Evolutionary conservation across 2,329 filamentous ascomycete genomes (phyloP), one percentile per base, ranked within the genome.

Genomic region (Sclerotinia minor): DNA sequence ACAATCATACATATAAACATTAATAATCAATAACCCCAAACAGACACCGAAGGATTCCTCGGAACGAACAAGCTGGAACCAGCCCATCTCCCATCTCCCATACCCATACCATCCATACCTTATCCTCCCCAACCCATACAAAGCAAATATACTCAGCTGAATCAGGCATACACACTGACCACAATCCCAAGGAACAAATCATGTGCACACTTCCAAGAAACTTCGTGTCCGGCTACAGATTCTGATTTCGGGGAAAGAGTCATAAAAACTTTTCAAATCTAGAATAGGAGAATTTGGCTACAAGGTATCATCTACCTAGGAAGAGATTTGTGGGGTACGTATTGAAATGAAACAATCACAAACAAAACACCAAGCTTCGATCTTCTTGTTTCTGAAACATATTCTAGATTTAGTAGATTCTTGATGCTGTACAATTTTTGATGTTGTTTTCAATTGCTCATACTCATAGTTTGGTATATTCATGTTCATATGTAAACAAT

Each of bases 221-320:
- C 21, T 47, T 32, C 26, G 26, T 32, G 57, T 49, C 41, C n/a
- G 21, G n/a, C 26, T 58, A 49, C 57, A 47, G 44, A n/a, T 24
- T 60, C 26, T 44, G 41, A 49, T n/a, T 35, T 60, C 58, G 58
- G 58, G 15, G 26, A 35, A 35, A 58, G 58, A 60, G 58, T 60
- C 58, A 60, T 35, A 35, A 35, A 35, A 35, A 35, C 35, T 32
- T 29, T 13, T 17, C 19, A 6, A 47, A 32, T 47, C 57, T 60
- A 60, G 32, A 38, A 38, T 57, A 38, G 53, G 35, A 35, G 35
- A 7, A n/a, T n/a, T n/a, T n/a, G 4, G 21, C 19, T 49, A 0
- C 55, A 29, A 32, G 49, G 11, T 50, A 8, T 9, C 35, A 35
- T 1, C 2, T 38, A 38, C 13, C 38, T 41, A 19, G 26, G 24